These are phyloP conservation scores for Helicocarpus griseus DNA, from an alignment of 2,329 filamentous ascomycete genomes.

Conservation along the genomic window DNA sequence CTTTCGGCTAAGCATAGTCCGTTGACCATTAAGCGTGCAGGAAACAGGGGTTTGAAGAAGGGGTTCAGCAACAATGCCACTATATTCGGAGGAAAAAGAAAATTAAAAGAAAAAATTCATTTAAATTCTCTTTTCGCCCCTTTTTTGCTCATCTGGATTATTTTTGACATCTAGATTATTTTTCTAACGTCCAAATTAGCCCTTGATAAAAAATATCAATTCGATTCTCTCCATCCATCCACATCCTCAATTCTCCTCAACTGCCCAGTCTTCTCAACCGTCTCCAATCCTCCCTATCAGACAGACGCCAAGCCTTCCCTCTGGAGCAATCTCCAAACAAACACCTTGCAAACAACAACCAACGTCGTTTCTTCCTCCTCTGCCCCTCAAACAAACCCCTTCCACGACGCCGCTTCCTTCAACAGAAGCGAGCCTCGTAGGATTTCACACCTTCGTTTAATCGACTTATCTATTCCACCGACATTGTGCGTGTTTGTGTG, in stretches of 20 bases:
- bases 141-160: neutral
- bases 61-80: neutral
- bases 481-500: neutral
- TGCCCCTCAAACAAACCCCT: neutral
- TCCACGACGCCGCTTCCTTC: neutral
- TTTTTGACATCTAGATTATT: too few species aligned
- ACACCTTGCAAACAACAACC: neutral
- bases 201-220: neutral
- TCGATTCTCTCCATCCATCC: neutral
- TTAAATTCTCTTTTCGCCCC: neutral
- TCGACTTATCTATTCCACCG: neutral
- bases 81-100: neutral
- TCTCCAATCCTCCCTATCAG: neutral
- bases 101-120: neutral
- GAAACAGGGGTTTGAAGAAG: neutral
- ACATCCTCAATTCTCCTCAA: neutral
- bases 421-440: neutral
- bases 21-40: neutral
- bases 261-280: neutral
- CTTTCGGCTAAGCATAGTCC: neutral
- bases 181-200: too few species aligned
- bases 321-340: neutral
- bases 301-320: neutral
- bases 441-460: neutral
- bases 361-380: neutral